Evolutionary conservation across 306 rosid species (phyloP), one percentile per base, ranked within the genome.

Genomic region (Hylodesmum podocarpum): DNA sequence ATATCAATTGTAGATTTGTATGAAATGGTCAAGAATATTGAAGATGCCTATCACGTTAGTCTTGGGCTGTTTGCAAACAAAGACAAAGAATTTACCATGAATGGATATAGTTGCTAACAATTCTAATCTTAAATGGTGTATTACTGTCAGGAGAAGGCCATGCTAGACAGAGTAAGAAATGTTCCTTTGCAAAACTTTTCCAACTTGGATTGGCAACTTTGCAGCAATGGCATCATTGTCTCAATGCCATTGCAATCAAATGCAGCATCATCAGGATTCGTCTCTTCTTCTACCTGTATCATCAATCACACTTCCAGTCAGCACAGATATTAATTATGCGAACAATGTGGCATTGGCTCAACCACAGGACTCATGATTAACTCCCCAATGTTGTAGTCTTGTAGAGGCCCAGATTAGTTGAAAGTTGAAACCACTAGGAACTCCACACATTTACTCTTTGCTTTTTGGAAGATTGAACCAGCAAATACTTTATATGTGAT

Each of bases 191-290:
- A 82, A 4, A 84, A 27, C 2, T n/a, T 66, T 72, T 75, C 80
- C 29, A 73, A 72, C 33, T 37, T 84, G 87, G 75, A 82, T 6
- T 77, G 86, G 87, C 85, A 79, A 78, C 41, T 80, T 51, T 85
- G 76, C 47, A 81, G 85, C 70, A 70, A 83, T 24, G 84, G 81
- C 40, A 72, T 65, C 79, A 76, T 83, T 57, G 66, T 73, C 19
- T 78, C 84, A 27, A 49, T 68, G 70, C 80, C 87, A 2, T 81
- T 72, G 81, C 81, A 83, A 77, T 76, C 87, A 25, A 73, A 74
- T 78, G 90, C 97, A 88, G 95, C 95, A 91, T 91, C 97, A 89
- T 91, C 97, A 89, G 91, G 94, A 91, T 89, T 89, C 95, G 86
- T 85, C n/a, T 79, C 86, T 71, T 79, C 87, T 72, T 34, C 34